phyloP scores from a whole-genome alignment of 306 rosid species.

The Malus asiatica region DNA sequence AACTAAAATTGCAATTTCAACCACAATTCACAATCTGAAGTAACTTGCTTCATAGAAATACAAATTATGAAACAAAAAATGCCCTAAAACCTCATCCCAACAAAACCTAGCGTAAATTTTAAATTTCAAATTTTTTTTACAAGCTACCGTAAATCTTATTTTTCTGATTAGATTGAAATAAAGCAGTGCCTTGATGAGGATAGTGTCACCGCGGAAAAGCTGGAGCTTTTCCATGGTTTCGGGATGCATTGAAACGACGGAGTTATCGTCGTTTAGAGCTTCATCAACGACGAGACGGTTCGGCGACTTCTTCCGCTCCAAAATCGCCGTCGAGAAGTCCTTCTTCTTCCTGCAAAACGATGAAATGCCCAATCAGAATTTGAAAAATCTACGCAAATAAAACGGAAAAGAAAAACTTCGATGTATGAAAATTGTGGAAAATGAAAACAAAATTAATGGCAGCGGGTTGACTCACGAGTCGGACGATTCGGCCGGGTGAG shows the following conservation, averaged over 20 bases:
- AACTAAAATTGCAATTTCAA: neutral
- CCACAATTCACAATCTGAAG: neutral
- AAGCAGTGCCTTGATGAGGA: slow-evolving; percentile 35
- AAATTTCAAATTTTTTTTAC: neutral
- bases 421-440: neutral
- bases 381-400: neutral
- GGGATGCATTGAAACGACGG: slow-evolving; percentile 43
- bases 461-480: slow-evolving; percentile 37
- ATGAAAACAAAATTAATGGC: neutral
- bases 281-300: slow-evolving; percentile 45
- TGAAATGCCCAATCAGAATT: neutral
- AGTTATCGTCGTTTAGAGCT: slow-evolving; percentile 48
- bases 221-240: slow-evolving; percentile 45
- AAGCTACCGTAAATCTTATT: neutral
- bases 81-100: neutral
- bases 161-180: neutral
- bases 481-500: slow-evolving; percentile 43
- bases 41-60: neutral
- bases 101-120: neutral
- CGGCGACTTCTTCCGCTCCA: slow-evolving; percentile 54
- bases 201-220: slow-evolving; percentile 50
- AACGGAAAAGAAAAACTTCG: neutral
- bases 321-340: slow-evolving; percentile 49
- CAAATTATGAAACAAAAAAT: neutral
- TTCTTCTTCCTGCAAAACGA: slow-evolving; percentile 32